Evolutionary conservation across 2,329 filamentous ascomycete species (phyloP), one percentile per base, ranked within the genome.

Genomic region (Colletotrichum sp.): DNA sequence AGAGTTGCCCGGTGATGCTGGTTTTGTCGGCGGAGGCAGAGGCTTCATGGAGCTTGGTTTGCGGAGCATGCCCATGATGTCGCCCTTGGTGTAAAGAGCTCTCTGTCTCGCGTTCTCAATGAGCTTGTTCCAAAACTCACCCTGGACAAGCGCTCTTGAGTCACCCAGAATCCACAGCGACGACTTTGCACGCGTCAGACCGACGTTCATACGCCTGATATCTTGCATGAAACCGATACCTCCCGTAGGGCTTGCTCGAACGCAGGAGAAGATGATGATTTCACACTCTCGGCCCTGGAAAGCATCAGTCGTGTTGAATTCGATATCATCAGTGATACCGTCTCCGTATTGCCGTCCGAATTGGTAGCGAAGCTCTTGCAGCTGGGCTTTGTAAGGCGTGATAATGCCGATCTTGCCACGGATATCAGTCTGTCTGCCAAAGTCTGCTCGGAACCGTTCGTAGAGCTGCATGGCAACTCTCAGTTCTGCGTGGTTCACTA

Each of bases 151-250:
- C 39, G 96, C 95, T 73, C 94, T 90, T 0, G 97, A 97, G 84
- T 99, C 98, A 79, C 97, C 97, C 30, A 99, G 90, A 74, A 99
- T 96, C 95, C 96, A 99, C 12, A 99, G 90, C 39, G 96, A 98
- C 12, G 95, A 98, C 84, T 98, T 98, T 7, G 97, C 98, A 88
- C 97, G 94, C 26, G 97, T 99, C 76, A 99, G 89, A 87, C 97
- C 97, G 81, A 99, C 97, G 84, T 99, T 99, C 98, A 99, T 99
- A 89, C 97, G 96, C 75, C 97, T 93, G 82, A 99, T 98, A 84
- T 99, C 97, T 71, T 95, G 95, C 91, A 99, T 94, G 92, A 99
- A 99, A 89, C 97, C 97, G 82, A 99, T 98, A 81, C 96, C 96
- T n/a, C 95, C 94, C 9, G 94, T 95, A n/a, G 95, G 92, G 34